A percentile compares a stretch with the other conserved stretches of the same genome.
phyloP scores from a whole-genome alignment of 2,329 filamentous ascomycete genomes.

The Aspergillus sp. region DNA sequence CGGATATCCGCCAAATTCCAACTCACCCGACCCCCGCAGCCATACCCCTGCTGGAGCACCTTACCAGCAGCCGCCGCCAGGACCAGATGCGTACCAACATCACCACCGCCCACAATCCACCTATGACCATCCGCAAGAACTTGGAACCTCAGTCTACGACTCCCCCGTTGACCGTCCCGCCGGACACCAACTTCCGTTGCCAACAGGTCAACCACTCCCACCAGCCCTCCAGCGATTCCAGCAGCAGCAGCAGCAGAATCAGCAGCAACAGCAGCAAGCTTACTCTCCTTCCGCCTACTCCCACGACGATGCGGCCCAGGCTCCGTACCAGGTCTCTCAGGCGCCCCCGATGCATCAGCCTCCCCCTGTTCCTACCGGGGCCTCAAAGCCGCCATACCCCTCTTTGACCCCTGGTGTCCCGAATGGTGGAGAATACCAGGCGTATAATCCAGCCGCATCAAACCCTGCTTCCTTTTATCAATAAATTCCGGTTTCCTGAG shows the following conservation, averaged over 20 bases:
- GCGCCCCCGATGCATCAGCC: conserved; percentile 27
- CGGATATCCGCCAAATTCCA: conserved; percentile 32
- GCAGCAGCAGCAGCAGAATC: conserved; percentile 23
- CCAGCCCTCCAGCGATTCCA: conserved; percentile 25
- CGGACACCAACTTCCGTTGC: conserved; percentile 27
- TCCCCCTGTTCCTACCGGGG: conserved; percentile 24
- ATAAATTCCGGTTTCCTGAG: conserved; percentile 10
- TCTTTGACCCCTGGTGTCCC: conserved; percentile 21
- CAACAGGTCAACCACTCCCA: conserved; percentile 18
- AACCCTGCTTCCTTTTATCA: conserved; percentile 36
- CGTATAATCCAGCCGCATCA: conserved; percentile 27
- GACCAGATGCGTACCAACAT: conserved; percentile 37
- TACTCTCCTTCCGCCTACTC: conserved; percentile 37
- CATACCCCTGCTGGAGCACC: conserved; percentile 25
- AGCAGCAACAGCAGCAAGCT: conserved; percentile 26
- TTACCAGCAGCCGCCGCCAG: conserved; percentile 45
- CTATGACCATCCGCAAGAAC: conserved; percentile 65
- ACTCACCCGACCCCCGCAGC: conserved; percentile 35
- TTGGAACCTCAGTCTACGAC: conserved; percentile 70
- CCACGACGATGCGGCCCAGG: conserved; percentile 23
- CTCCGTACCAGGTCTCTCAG: conserved; percentile 21
- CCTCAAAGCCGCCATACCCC: conserved; percentile 26
- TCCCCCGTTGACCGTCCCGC: conserved; percentile 51
- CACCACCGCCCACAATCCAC: conserved; percentile 57
- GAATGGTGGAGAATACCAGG: conserved; percentile 25